Evolutionary conservation across 176 grass and related monocot species (phyloP).

Genomic region (Alopecurus myosuroides): DNA sequence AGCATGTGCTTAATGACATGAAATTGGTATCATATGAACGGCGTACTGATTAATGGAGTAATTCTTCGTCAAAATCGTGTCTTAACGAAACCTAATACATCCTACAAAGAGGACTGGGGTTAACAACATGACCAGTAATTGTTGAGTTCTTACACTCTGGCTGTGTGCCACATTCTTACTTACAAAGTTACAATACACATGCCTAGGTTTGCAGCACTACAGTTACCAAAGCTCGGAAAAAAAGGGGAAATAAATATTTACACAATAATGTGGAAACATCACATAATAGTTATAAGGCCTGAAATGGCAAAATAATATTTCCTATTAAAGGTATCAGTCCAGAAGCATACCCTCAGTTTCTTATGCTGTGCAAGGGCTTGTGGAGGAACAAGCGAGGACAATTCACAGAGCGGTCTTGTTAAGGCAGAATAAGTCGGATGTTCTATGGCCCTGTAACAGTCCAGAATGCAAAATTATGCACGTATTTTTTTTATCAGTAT

Average conservation of each 20-base stretch:
- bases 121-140: background rate
- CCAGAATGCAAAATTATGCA: slow-evolving; percentile 21
- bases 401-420: slow-evolving; percentile 91
- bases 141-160: background rate
- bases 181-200: background rate
- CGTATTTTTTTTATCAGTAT: slow-evolving; percentile 3
- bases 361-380: slow-evolving; percentile 80
- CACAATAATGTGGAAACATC: background rate
- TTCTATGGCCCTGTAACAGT: slow-evolving; percentile 89
- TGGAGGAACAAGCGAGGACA: slow-evolving; percentile 94
- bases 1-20: background rate
- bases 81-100: background rate
- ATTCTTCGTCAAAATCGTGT: background rate
- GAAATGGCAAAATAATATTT: background rate
- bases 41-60: background rate
- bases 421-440: slow-evolving; percentile 99
- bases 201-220: background rate
- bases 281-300: background rate
- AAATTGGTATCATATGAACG: background rate
- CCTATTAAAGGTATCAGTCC: slow-evolving; percentile 12
- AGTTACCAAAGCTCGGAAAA: background rate
- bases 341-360: slow-evolving; percentile 85
- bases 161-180: background rate
- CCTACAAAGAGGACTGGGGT: background rate
- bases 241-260: slow-evolving; percentile 2